phyloP scores from a whole-genome alignment of 371 early-diverging fungal genomes.

The Mortierella sp. region DNA sequence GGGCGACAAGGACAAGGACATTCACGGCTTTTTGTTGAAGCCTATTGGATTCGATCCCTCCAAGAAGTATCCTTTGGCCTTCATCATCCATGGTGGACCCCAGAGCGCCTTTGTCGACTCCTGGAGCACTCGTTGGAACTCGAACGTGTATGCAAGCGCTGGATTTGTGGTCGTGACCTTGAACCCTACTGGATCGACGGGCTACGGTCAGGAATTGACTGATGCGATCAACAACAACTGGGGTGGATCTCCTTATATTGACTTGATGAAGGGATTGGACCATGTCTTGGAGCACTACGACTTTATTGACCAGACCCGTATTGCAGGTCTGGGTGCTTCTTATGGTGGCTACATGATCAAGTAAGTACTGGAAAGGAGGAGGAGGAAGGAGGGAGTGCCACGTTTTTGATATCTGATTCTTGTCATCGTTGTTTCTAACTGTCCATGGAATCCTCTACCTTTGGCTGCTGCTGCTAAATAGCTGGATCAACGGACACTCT shows the following conservation, averaged over 20 bases:
- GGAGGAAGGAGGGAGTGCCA: constrained; percentile 30
- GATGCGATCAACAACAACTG: constrained; percentile 80
- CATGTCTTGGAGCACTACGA: constrained; percentile 66
- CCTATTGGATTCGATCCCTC: constrained; percentile 69
- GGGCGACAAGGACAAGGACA: constrained; percentile 70
- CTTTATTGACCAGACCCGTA: constrained; percentile 69
- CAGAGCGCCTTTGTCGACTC: constrained; percentile 77
- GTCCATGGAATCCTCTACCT: constrained; percentile 7
- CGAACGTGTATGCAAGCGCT: constrained; percentile 77
- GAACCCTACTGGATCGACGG: constrained; percentile 86
- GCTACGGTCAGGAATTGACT: constrained; percentile 83
- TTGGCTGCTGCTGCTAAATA: neutral
- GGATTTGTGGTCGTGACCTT: constrained; percentile 83
- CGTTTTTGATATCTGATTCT: neutral
- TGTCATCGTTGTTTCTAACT: neutral
- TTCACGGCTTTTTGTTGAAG: constrained; percentile 80
- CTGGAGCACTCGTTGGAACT: constrained; percentile 78
- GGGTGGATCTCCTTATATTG: constrained; percentile 82
- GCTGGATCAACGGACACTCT: constrained; percentile 71
- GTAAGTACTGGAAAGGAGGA: constrained; percentile 60
- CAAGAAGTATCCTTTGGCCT: constrained; percentile 80
- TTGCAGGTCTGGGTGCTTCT: constrained; percentile 81
- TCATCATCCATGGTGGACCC: constrained; percentile 90
- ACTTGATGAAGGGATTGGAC: constrained; percentile 79
- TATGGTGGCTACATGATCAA: constrained; percentile 92